Conservation (phyloP, 768 basidiomycete genomes). For the Amanita rimosa region DNA sequence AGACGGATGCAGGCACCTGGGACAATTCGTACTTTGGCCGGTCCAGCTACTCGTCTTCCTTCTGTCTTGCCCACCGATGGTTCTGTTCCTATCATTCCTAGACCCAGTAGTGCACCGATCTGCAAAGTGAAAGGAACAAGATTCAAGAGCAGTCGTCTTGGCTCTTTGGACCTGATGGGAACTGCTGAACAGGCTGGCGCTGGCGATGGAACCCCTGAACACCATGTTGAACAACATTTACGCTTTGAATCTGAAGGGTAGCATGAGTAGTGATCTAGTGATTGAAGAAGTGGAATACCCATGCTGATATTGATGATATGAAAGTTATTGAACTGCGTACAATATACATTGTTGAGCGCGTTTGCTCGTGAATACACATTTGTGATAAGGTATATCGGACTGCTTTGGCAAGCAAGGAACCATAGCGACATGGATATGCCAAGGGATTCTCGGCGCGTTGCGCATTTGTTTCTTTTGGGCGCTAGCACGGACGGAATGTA, state of each 20-base stretch:
- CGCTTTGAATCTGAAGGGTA: background rate
- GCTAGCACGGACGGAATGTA: too few relatives aligned
- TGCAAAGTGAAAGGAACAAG: constrained; percentile 33
- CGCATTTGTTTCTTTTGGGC: too few relatives aligned
- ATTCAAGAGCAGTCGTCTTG: constrained; percentile 70
- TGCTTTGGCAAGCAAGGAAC: too few relatives aligned
- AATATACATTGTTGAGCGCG: too few relatives aligned
- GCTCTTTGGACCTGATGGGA: constrained; percentile 14
- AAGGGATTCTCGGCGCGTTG: too few relatives aligned
- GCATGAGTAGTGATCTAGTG: background rate
- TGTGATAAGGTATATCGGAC: too few relatives aligned
- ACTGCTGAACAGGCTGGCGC: background rate
- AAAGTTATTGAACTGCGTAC: too few relatives aligned
- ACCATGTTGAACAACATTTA: background rate
- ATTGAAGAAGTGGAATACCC: too few relatives aligned
- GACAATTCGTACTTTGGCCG: background rate
- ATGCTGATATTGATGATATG: too few relatives aligned
- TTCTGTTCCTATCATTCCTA: constrained; percentile 7
- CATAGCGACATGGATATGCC: constrained; percentile 7
- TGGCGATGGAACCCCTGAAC: background rate
- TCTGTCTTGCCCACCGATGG: background rate
- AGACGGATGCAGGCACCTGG: constrained; percentile 27
- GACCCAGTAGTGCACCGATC: constrained; percentile 9
- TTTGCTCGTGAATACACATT: too few relatives aligned
- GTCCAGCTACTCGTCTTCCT: background rate